phyloP scores from a whole-genome alignment of 2,329 filamentous ascomycete species.

The Whalleya microplaca region DNA sequence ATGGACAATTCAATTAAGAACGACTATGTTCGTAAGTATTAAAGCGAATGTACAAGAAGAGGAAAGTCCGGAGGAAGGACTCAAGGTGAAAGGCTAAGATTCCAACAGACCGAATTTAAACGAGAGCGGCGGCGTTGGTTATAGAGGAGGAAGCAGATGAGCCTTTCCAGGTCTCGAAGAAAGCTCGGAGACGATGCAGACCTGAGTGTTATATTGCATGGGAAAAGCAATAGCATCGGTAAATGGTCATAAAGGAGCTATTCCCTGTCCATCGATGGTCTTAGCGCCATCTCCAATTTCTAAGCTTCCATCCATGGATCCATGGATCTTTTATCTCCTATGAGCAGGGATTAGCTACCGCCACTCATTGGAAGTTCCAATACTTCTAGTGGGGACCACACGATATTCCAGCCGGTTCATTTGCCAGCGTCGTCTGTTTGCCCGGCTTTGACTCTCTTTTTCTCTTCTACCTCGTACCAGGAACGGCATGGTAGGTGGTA shows the following conservation, averaged over 20 bases:
- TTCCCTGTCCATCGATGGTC: conserved; percentile 11
- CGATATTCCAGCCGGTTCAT: neutral
- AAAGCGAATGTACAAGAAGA: conserved; percentile 19
- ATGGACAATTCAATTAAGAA: conserved; percentile 10
- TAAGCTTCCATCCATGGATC: conserved; percentile 20
- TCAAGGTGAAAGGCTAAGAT: conserved; percentile 6
- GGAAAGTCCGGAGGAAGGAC: conserved; percentile 9
- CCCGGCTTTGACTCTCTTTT: neutral
- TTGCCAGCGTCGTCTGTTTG: neutral
- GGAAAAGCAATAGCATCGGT: conserved; percentile 13
- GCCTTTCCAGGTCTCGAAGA: neutral
- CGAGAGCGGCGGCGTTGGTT: neutral
- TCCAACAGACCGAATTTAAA: conserved; percentile 3
- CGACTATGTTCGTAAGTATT: conserved; percentile 16
- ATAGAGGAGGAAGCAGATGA: neutral
- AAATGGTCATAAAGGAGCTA: conserved; percentile 21
- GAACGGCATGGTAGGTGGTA: neutral
- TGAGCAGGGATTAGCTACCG: conserved; percentile 20
- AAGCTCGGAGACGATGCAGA: neutral
- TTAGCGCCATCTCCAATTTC: conserved; percentile 22
- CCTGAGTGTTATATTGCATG: conserved; percentile 20
- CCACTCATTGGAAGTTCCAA: conserved; percentile 17
- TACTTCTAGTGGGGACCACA: conserved; percentile 7
- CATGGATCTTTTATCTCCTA: conserved; percentile 11
- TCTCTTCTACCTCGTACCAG: neutral